Conservation (phyloP, 1,284 basidiomycete species). For the Pseudozyma pruni region DNA sequence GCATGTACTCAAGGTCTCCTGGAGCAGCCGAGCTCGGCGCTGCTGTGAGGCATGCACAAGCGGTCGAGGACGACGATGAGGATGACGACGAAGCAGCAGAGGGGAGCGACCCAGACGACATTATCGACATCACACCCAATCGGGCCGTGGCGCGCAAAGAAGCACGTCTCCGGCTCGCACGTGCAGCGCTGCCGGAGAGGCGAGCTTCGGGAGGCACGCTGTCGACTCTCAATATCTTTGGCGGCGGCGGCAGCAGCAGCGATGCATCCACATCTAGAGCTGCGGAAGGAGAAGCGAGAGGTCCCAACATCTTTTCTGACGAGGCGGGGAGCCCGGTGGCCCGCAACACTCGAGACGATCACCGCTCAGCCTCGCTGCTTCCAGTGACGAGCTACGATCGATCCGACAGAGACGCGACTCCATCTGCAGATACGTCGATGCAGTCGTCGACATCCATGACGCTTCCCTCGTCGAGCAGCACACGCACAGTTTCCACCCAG, state of each 20-base stretch:
- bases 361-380: slow-evolving; percentile 3
- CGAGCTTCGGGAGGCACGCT: slow-evolving; percentile 38
- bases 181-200: slow-evolving; percentile 42
- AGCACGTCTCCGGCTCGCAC: slow-evolving; percentile 42
- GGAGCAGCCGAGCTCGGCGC: slow-evolving; percentile 30
- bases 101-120: slow-evolving; percentile 50
- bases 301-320: slow-evolving; percentile 19
- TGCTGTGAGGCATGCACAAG: slow-evolving; percentile 1
- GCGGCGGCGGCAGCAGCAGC: slow-evolving; percentile 10
- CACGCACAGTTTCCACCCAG: slow-evolving; percentile 14
- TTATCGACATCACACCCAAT: slow-evolving; percentile 53
- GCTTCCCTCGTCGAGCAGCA: slow-evolving; percentile 31
- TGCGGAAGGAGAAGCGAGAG: slow-evolving; percentile 4
- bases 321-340: slow-evolving; percentile 39
- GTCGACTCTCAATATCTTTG: slow-evolving; percentile 37
- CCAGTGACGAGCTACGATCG: slow-evolving; percentile 5
- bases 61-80: slow-evolving; percentile 9
- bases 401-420: neutral
- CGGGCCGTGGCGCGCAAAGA: slow-evolving; percentile 43
- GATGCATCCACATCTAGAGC: neutral
- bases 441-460: slow-evolving; percentile 18
- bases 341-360: slow-evolving; percentile 8
- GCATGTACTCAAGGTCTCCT: slow-evolving; percentile 29
- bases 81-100: slow-evolving; percentile 32
- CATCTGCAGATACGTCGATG: slow-evolving; percentile 10